Percentiles rank a stretch among this genome's conserved stretches.
Evolutionary conservation across 495 filamentous ascomycete species (phyloP).

Genomic region (Penicillium cinerascens): DNA sequence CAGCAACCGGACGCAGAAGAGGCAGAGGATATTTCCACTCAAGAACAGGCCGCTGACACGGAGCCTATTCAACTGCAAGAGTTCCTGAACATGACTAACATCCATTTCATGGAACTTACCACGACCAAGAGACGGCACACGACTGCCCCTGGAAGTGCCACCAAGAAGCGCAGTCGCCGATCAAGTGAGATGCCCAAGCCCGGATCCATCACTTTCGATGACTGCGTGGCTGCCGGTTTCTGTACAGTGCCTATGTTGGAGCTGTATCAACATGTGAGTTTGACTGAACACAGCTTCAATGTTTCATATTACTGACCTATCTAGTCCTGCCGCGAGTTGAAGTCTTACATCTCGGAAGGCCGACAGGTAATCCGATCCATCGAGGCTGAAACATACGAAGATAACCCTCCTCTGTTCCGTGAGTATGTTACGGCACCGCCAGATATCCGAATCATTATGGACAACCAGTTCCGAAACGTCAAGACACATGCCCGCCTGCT

Average conservation of each 20-base stretch:
- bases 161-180: slow-evolving; percentile 33
- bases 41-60: slow-evolving; percentile 36
- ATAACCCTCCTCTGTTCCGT: slow-evolving; percentile 85
- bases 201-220: slow-evolving; percentile 55
- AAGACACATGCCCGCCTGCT: slow-evolving; percentile 85
- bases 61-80: slow-evolving; percentile 83
- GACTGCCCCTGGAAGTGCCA: slow-evolving; percentile 55
- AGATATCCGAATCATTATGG: slow-evolving; percentile 81
- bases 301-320: slow-evolving; percentile 27
- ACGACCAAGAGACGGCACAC: slow-evolving; percentile 92
- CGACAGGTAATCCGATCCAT: slow-evolving; percentile 82
- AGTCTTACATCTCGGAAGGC: slow-evolving; percentile 90
- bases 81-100: slow-evolving; percentile 91
- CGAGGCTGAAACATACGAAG: slow-evolving; percentile 77
- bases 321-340: slow-evolving; percentile 87
- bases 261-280: slow-evolving; percentile 83
- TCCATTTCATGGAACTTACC: slow-evolving; percentile 93
- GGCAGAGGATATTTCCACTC: slow-evolving; percentile 11
- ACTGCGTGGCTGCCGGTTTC: slow-evolving; percentile 80
- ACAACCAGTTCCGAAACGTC: slow-evolving; percentile 94
- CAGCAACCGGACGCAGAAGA: slow-evolving; percentile 18
- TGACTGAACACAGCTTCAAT: background rate
- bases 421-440: slow-evolving; percentile 87
- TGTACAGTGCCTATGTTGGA: slow-evolving; percentile 92
- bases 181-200: slow-evolving; percentile 41